phyloP scores from a whole-genome alignment of 768 basidiomycete species.

The Austroboletus festivus region DNA sequence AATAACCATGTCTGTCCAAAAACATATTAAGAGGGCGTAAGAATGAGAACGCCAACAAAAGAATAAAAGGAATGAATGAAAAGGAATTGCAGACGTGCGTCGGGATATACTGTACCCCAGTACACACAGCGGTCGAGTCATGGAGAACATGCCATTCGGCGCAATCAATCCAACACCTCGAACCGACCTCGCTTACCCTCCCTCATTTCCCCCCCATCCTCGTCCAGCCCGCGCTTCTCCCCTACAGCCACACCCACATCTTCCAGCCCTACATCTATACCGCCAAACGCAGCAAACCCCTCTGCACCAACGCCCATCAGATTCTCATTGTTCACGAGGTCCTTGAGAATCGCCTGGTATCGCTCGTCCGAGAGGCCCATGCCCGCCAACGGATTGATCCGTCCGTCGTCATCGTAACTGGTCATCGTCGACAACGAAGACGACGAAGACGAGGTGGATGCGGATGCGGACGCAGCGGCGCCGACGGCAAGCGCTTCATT shows the following conservation, averaged over 20 bases:
- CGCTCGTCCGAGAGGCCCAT: constrained; percentile 90
- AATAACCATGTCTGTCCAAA: no score
- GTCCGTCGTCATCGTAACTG: constrained; percentile 39
- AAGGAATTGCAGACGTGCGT: no score
- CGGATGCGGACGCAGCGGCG: constrained; percentile 24
- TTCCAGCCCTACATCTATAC: constrained; percentile 10
- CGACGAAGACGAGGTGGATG: no score
- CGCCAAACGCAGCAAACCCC: constrained; percentile 20
- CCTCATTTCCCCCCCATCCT: constrained; percentile 33
- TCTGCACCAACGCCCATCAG: constrained; percentile 44
- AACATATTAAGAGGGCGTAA: no score
- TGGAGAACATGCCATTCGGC: no score
- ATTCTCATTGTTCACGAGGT: constrained; percentile 63
- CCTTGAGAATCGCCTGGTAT: constrained; percentile 75
- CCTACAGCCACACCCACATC: constrained; percentile 26
- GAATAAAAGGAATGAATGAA: no score
- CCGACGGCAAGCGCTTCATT: constrained; percentile 52
- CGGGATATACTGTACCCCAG: background rate
- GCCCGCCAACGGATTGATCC: constrained; percentile 80
- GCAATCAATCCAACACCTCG: constrained; percentile 58
- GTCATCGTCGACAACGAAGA: constrained; percentile 28
- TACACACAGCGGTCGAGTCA: background rate
- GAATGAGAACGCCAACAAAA: no score
- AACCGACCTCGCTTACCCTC: constrained; percentile 59
- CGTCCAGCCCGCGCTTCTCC: no score